These are phyloP conservation scores for Auriscalpium vulgare DNA, from an alignment of 768 basidiomycete genomes.

Conservation along the genomic window DNA sequence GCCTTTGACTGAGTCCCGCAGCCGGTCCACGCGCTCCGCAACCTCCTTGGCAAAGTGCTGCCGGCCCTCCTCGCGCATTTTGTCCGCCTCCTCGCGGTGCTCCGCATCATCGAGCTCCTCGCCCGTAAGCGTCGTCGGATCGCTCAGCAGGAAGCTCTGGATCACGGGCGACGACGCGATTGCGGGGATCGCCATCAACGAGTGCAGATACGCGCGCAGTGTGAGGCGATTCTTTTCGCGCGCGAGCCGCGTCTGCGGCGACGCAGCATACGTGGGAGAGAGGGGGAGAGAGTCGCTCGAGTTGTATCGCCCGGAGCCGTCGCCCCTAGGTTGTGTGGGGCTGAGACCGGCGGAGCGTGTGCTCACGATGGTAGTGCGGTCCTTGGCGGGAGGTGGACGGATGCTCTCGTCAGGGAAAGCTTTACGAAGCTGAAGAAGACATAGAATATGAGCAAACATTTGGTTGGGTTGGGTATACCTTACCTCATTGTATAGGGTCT, in stretches of 20 bases:
- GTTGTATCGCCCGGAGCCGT: constrained; percentile 5
- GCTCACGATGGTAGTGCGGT: constrained; percentile 56
- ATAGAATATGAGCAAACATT: too few relatives aligned
- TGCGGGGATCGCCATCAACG: constrained; percentile 58
- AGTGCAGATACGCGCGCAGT: constrained; percentile 85
- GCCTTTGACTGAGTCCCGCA: constrained; percentile 74
- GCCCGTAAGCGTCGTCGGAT: constrained; percentile 56
- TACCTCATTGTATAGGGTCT: constrained; percentile 79
- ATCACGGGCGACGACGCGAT: constrained; percentile 85
- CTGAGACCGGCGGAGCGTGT: constrained; percentile 32
- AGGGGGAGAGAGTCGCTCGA: constrained; percentile 19
- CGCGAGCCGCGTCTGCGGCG: constrained; percentile 40
- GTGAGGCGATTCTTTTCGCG: constrained; percentile 95
- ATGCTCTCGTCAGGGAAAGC: constrained; percentile 79
- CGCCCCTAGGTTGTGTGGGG: constrained; percentile 10
- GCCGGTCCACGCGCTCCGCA: constrained; percentile 73
- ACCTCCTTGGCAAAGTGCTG: constrained; percentile 85
- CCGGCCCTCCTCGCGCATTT: constrained; percentile 77
- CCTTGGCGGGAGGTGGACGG: constrained; percentile 81
- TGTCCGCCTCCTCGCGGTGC: constrained; percentile 83
- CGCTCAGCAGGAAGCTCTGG: constrained; percentile 74
- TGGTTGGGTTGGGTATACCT: constrained; percentile 5
- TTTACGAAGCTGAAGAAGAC: constrained; percentile 60
- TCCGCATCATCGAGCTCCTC: constrained; percentile 76
- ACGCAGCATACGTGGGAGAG: constrained; percentile 5